Percentiles rank a stretch among this genome's conserved stretches.
These are phyloP conservation scores for Beauveria asiatica DNA, from an alignment of 2,329 filamentous ascomycete species.

Conservation along the genomic window DNA sequence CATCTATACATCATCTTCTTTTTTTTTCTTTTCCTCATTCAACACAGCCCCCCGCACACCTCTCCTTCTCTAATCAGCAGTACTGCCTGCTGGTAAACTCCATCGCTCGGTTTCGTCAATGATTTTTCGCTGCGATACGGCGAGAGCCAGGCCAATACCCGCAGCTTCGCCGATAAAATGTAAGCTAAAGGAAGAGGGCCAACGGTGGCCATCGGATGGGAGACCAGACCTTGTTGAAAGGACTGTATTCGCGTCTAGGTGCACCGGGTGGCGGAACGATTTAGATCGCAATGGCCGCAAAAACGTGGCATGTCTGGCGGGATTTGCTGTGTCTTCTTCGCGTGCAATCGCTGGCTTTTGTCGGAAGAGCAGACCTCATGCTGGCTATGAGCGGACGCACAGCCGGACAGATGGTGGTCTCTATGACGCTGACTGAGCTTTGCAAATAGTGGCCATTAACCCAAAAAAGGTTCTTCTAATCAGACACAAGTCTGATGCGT, in stretches of 20 bases:
- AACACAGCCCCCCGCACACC: background rate
- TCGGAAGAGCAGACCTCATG: background rate
- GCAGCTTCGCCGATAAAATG: background rate
- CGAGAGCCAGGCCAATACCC: background rate
- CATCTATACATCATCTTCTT: background rate
- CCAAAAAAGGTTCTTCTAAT: background rate
- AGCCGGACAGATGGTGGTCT: background rate
- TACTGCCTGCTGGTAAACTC: background rate
- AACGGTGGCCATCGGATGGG: background rate
- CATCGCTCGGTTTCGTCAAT: background rate
- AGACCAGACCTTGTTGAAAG: slow-evolving; percentile 8
- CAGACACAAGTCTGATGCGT: background rate
- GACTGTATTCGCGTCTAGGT: background rate
- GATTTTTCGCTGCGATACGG: background rate
- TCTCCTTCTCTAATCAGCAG: background rate
- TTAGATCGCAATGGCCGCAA: background rate
- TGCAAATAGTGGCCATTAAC: background rate
- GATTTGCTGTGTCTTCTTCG: background rate
- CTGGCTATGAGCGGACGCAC: background rate
- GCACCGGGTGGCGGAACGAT: background rate
- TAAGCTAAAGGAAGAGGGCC: background rate
- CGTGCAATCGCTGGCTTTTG: background rate
- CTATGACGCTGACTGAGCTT: background rate
- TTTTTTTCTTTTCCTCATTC: background rate
- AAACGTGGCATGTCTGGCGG: background rate